Evolutionary conservation across 495 filamentous ascomycete species (phyloP).

Genomic region (Parathielavia appendiculata): DNA sequence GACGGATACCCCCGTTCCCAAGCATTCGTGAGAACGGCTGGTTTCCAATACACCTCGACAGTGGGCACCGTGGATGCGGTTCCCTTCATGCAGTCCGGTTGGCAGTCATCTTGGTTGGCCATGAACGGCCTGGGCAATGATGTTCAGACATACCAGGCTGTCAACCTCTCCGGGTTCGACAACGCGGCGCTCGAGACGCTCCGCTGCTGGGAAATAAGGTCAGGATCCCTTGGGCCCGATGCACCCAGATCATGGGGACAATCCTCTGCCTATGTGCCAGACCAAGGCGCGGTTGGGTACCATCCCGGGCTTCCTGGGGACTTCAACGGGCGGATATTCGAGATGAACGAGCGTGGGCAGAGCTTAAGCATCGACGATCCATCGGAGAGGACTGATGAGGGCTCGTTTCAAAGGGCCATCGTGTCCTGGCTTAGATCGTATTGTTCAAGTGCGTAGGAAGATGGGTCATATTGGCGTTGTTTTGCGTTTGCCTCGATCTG

Average conservation of each 20-base stretch:
- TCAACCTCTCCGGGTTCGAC: slow-evolving; percentile 12
- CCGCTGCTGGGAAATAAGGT: slow-evolving; percentile 30
- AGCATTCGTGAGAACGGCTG: not conserved
- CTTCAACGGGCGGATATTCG: not conserved
- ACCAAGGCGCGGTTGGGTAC: not conserved
- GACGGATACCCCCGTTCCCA: slow-evolving; percentile 1
- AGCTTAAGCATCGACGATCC: not conserved
- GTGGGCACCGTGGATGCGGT: not conserved
- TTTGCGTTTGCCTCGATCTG: too few relatives aligned
- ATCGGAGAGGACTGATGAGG: not conserved
- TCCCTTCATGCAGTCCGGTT: slow-evolving; percentile 16
- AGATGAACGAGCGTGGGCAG: not conserved
- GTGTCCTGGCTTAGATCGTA: not conserved
- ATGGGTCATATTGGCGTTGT: too few relatives aligned
- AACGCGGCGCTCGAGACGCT: slow-evolving; percentile 18
- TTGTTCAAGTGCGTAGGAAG: not conserved
- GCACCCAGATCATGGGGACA: slow-evolving; percentile 22
- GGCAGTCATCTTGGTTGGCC: slow-evolving; percentile 10
- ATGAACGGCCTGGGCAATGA: not conserved
- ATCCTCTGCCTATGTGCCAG: not conserved
- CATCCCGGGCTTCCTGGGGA: not conserved
- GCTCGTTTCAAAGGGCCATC: not conserved
- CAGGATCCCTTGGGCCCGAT: slow-evolving; percentile 24
- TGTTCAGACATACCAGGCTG: slow-evolving; percentile 9
- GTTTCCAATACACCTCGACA: not conserved